Evolutionary conservation across 1,284 basidiomycete species (phyloP).

Genomic region (Wolfiporia cocos): DNA sequence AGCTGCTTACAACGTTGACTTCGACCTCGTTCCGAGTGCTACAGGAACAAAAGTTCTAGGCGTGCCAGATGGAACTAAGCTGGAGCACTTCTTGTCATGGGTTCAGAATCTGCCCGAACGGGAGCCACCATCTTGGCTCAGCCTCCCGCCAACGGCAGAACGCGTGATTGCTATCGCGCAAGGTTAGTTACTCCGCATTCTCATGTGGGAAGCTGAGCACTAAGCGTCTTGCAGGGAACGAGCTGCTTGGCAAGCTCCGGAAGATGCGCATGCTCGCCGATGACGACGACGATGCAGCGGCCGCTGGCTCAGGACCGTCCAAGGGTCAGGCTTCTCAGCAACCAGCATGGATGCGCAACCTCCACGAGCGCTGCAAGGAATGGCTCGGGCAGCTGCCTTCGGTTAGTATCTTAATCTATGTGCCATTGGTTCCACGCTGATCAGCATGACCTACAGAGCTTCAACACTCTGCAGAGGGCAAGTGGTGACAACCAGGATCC

Average conservation of each 20-base stretch:
- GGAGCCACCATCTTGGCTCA: slow-evolving; percentile 90
- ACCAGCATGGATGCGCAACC: slow-evolving; percentile 89
- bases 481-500: slow-evolving; percentile 74
- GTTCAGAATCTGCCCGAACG: slow-evolving; percentile 81
- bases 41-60: slow-evolving; percentile 54
- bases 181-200: slow-evolving; percentile 46
- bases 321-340: slow-evolving; percentile 64
- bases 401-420: too few species aligned
- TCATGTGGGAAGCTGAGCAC: slow-evolving; percentile 1
- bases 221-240: slow-evolving; percentile 52
- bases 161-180: slow-evolving; percentile 86
- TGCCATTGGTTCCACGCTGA: too few species aligned
- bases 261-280: slow-evolving; percentile 91
- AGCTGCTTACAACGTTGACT: slow-evolving; percentile 86
- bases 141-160: slow-evolving; percentile 86
- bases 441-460: too few species aligned
- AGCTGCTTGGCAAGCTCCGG: slow-evolving; percentile 77
- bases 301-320: slow-evolving; percentile 41
- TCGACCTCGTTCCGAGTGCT: slow-evolving; percentile 74
- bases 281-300: slow-evolving; percentile 73
- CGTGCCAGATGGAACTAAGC: slow-evolving; percentile 86
- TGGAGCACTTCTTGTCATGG: slow-evolving; percentile 89
- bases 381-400: slow-evolving; percentile 76
- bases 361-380: slow-evolving; percentile 75
- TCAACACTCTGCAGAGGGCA: slow-evolving; percentile 59